Base-by-base conservation (phyloP, 129 eudicot genomes). In the Cynara cardunculus region DNA sequence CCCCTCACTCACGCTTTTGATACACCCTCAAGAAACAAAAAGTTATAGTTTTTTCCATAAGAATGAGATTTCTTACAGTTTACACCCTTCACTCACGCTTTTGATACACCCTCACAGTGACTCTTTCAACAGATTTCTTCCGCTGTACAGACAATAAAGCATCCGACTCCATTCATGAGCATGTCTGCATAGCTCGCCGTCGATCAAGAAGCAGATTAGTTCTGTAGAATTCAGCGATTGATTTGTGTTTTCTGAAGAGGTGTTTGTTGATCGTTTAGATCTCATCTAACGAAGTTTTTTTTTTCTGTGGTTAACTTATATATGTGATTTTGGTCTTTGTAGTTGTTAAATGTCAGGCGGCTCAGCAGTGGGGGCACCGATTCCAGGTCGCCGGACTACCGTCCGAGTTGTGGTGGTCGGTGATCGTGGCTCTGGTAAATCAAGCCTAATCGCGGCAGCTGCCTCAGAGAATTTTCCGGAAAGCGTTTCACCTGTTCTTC, bases 331-430 rank as follows among this genome's bases (percentile, higher is more conserved):
- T 62, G 46, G 26, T 10, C 24, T 37, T 41, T 71, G 61, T 72
- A 83, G 82, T 39, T 77, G 82, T 21, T 77, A 79, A 85, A 91
- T 91, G 96, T 82, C 93, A 39, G 74, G 85, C 70, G 79, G 81
- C 74, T 71, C 91, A 56, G 81, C 70, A n/a, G 69, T 77, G 7
- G 81, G 78, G n/a, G 82, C 69, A 18, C 64, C 87, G 56, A 65
- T 66, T 65, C 77, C 90, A 71, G 86, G 89, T 80, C 84, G 81
- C 78, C 97, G 97, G 83, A 84, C 80, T 59, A 82, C 68, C 73
- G 97, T 94, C 28, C 92, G 99, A 8, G 92, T 94, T 71, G 99
- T 89, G 70, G 98, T 94, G 69, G 91, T 90, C 74, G 99, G 99
- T 73, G 99, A 95, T 80, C 93, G 90, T 9, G 97, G 85, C 75